Percentiles rank a stretch among this genome's conserved stretches.
These are phyloP conservation scores for Lactarius psammicola DNA, from an alignment of 768 basidiomycete species.

Conservation along the genomic window DNA sequence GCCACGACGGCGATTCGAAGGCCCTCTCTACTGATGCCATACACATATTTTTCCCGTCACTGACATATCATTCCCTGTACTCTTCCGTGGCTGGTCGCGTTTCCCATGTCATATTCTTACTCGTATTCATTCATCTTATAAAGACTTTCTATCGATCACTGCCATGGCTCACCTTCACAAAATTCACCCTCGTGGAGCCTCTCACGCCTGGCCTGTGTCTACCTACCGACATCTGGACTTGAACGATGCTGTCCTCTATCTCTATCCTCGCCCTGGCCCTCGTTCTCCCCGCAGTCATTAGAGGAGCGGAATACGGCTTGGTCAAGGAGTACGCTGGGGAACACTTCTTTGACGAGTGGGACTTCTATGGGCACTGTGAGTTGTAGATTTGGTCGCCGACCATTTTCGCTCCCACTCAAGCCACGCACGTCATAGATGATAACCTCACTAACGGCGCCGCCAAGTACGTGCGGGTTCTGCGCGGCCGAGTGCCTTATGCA, in stretches of 20 bases:
- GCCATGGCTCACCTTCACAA: not conserved
- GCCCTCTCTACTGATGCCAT: not conserved
- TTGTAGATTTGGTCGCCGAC: not conserved
- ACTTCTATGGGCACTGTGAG: constrained; percentile 28
- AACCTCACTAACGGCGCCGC: constrained; percentile 69
- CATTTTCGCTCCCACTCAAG: not conserved
- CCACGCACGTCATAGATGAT: constrained; percentile 45
- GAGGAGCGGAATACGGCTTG: constrained; percentile 16
- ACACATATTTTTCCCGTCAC: not conserved
- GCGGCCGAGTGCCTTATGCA: not conserved
- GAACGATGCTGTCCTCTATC: constrained; percentile 2
- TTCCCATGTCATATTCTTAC: not conserved
- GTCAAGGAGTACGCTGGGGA: constrained; percentile 25
- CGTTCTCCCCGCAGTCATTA: constrained; percentile 11
- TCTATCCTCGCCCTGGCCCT: not conserved
- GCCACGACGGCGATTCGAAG: not conserved
- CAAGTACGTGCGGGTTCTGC: constrained; percentile 38
- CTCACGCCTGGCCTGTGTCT: not conserved
- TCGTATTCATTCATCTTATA: not conserved
- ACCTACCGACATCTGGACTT: not conserved
- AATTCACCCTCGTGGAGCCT: not conserved
- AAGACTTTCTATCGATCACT: not conserved
- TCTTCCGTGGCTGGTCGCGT: not conserved
- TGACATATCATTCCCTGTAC: not conserved
- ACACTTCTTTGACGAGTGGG: constrained; percentile 26